A percentile compares a stretch with the other conserved stretches of the same genome.
These are phyloP conservation scores for Croton setiger DNA, from an alignment of 441 rosid genomes.

Conservation along the genomic window DNA sequence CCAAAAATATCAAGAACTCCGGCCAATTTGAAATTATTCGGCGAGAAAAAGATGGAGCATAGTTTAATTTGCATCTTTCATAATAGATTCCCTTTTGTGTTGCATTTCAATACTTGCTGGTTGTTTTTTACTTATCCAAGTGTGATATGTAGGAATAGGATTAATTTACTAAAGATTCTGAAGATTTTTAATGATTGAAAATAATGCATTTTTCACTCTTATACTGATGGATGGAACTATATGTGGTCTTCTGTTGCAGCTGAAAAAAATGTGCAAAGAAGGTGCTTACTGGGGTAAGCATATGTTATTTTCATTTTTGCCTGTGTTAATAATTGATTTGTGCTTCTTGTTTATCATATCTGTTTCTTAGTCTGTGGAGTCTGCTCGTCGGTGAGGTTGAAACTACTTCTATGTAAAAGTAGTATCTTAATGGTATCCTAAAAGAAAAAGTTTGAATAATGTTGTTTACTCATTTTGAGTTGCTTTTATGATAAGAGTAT, in stretches of 20 bases:
- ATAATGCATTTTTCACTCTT: neutral
- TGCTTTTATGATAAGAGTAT: no score
- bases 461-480: no score
- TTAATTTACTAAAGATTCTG: neutral
- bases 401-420: no score
- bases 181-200: neutral
- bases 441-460: no score
- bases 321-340: neutral
- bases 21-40: no score
- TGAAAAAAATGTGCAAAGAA: conserved; percentile 77
- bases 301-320: neutral
- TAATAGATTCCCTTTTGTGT: no score
- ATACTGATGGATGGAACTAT: conserved; percentile 8
- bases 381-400: no score
- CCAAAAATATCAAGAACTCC: no score
- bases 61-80: neutral
- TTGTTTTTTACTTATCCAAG: neutral
- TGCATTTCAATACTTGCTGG: no score
- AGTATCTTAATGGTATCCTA: no score
- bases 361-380: neutral
- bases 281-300: conserved; percentile 75
- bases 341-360: neutral
- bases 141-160: no score
- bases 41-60: neutral
- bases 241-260: conserved; percentile 41